These are phyloP conservation scores for Trichoderma sp. DNA, from an alignment of 2,329 filamentous ascomycete genomes.

Conservation along the genomic window DNA sequence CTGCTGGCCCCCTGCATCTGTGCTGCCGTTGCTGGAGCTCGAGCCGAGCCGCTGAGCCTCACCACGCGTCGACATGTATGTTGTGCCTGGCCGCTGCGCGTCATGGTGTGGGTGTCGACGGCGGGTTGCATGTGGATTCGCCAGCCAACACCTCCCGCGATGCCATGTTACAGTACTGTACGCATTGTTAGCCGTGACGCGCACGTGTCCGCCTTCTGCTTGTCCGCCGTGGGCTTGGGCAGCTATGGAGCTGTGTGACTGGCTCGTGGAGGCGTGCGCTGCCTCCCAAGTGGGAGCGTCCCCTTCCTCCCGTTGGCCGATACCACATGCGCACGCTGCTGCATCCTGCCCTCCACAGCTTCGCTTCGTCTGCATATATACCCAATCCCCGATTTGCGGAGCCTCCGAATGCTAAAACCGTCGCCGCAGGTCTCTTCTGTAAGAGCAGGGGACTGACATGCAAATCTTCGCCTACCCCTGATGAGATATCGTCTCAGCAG, in stretches of 20 bases:
- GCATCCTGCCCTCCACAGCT: neutral
- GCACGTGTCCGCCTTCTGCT: neutral
- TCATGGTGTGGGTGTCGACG: neutral
- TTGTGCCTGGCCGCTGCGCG: neutral
- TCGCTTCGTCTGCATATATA: neutral
- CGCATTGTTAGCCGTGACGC: neutral
- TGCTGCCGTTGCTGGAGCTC: neutral
- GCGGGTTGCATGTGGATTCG: too few relatives aligned
- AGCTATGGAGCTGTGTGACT: neutral
- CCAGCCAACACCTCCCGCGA: neutral
- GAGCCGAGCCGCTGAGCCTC: conserved; percentile 2
- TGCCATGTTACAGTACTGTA: neutral
- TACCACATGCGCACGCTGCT: neutral
- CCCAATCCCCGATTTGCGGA: neutral
- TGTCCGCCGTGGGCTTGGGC: neutral
- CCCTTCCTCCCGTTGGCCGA: neutral
- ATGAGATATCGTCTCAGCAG: conserved; percentile 4
- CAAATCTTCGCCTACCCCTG: conserved; percentile 29
- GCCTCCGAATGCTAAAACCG: neutral
- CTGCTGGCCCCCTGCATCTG: neutral
- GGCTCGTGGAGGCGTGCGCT: neutral
- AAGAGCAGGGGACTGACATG: conserved; percentile 34
- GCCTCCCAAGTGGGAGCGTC: neutral
- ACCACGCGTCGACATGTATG: neutral
- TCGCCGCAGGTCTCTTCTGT: conserved; percentile 33